A percentile compares a stretch with the other conserved stretches of the same genome.
Conservation (phyloP, 768 basidiomycete species). For the Tylopilus intermedius region DNA sequence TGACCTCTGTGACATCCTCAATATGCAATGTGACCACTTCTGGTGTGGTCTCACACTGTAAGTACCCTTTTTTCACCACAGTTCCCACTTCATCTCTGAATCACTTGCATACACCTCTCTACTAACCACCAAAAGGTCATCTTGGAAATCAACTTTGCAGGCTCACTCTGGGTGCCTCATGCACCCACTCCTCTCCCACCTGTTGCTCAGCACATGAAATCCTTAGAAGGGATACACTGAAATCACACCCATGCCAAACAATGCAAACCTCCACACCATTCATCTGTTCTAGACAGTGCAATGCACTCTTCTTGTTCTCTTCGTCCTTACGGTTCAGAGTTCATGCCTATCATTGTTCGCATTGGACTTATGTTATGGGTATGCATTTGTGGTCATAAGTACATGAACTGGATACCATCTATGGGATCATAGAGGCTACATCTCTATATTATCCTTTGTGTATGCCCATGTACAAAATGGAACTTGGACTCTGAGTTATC, state of each 20-base stretch:
- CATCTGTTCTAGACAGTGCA: slow-evolving; percentile 87
- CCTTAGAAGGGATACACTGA: slow-evolving; percentile 80
- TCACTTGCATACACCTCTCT: slow-evolving; percentile 52
- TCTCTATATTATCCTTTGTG: slow-evolving; percentile 5
- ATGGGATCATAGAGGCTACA: no score
- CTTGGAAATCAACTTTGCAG: slow-evolving; percentile 88
- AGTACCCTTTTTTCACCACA: slow-evolving; percentile 41
- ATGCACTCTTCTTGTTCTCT: slow-evolving; percentile 41
- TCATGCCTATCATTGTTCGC: slow-evolving; percentile 13
- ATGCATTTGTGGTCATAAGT: slow-evolving; percentile 65
- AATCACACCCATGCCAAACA: slow-evolving; percentile 80
- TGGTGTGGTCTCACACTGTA: slow-evolving; percentile 89
- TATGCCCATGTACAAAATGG: no score
- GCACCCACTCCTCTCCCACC: slow-evolving; percentile 20
- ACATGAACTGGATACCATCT: no score
- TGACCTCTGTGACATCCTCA: slow-evolving; percentile 1
- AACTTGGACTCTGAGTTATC: no score
- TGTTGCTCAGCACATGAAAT: slow-evolving; percentile 19
- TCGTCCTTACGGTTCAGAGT: no score
- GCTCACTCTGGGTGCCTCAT: slow-evolving; percentile 69
- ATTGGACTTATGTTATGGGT: slow-evolving; percentile 51
- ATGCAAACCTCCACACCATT: slow-evolving; percentile 72
- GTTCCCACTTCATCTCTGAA: slow-evolving; percentile 18
- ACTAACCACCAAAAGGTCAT: slow-evolving; percentile 96
- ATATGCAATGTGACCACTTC: slow-evolving; percentile 68